A percentile compares a stretch with the other conserved stretches of the same genome.
Conservation (phyloP, 2,329 filamentous ascomycete genomes). For the Pseudonectria buxi region DNA sequence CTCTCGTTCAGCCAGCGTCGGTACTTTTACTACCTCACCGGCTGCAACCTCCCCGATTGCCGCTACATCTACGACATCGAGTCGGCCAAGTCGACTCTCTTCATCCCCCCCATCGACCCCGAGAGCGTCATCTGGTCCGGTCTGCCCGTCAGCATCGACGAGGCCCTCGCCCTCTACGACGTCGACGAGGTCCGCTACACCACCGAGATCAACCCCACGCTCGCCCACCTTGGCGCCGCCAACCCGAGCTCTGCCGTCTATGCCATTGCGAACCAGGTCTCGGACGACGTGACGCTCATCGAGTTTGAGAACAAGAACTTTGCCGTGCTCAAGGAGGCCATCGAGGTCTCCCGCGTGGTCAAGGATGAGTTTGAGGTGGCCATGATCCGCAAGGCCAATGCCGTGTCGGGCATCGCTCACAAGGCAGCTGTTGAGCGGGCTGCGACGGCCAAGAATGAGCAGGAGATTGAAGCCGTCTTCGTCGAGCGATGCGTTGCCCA, state of each 20-base stretch:
- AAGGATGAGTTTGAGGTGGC: constrained; percentile 72
- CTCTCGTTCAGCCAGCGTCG: constrained; percentile 63
- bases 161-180: constrained; percentile 72
- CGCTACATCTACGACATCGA: constrained; percentile 75
- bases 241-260: constrained; percentile 49
- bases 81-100: constrained; percentile 69
- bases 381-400: constrained; percentile 65
- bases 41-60: constrained; percentile 73
- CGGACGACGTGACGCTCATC: constrained; percentile 63
- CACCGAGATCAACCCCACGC: constrained; percentile 67
- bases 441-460: constrained; percentile 64
- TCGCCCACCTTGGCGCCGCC: constrained; percentile 45
- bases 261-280: constrained; percentile 73
- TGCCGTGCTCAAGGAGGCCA: constrained; percentile 49
- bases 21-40: constrained; percentile 91
- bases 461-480: constrained; percentile 76
- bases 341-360: constrained; percentile 61
- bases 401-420: constrained; percentile 62
- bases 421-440: constrained; percentile 55
- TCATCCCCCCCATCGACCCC: constrained; percentile 83
- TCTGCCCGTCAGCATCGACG: constrained; percentile 67
- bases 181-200: constrained; percentile 71
- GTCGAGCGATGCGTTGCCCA: constrained; percentile 67
- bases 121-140: constrained; percentile 92
- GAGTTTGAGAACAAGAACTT: constrained; percentile 61